Percentiles rank a stretch among this genome's conserved stretches.
Conservation (phyloP, 1,284 basidiomycete genomes). For the Neotropicomus parvogracilis region DNA sequence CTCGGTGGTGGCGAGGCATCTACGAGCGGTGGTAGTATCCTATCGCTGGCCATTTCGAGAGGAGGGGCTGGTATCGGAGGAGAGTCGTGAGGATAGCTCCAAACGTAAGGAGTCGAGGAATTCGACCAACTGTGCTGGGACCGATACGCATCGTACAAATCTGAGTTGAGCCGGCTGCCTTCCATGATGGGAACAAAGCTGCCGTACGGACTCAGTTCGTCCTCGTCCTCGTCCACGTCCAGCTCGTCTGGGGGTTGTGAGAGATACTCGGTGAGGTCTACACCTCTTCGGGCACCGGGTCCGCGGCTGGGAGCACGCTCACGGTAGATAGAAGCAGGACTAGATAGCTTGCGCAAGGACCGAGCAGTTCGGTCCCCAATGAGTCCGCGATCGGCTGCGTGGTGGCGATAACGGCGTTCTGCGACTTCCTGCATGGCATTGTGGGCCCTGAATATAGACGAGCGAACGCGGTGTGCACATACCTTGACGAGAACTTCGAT, state of each 20-base stretch:
- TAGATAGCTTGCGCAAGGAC: constrained; percentile 53
- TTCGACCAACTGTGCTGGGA: constrained; percentile 31
- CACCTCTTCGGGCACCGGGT: constrained; percentile 18
- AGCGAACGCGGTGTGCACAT: constrained; percentile 22
- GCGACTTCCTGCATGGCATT: constrained; percentile 56
- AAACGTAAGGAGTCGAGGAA: constrained; percentile 25
- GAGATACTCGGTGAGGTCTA: constrained; percentile 47
- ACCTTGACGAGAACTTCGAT: constrained; percentile 73
- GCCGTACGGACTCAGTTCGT: constrained; percentile 36
- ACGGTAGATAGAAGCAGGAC: constrained; percentile 50
- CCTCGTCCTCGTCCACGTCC: constrained; percentile 60
- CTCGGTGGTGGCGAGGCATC: constrained; percentile 24
- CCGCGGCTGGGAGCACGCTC: constrained; percentile 36
- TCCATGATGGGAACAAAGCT: constrained; percentile 39
- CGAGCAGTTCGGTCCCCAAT: constrained; percentile 63
- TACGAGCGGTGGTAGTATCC: constrained; percentile 30
- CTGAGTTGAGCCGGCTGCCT: constrained; percentile 51
- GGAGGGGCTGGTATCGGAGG: constrained; percentile 22
- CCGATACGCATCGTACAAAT: constrained; percentile 53
- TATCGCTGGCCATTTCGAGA: constrained; percentile 20
- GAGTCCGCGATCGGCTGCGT: constrained; percentile 50
- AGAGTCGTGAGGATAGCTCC: constrained; percentile 24
- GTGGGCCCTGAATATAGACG: constrained; percentile 1
- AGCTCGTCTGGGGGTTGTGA: constrained; percentile 47
- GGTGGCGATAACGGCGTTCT: constrained; percentile 56